phyloP scores from a whole-genome alignment of 148 eudicot species.

The Heliamphora exappendiculata region DNA sequence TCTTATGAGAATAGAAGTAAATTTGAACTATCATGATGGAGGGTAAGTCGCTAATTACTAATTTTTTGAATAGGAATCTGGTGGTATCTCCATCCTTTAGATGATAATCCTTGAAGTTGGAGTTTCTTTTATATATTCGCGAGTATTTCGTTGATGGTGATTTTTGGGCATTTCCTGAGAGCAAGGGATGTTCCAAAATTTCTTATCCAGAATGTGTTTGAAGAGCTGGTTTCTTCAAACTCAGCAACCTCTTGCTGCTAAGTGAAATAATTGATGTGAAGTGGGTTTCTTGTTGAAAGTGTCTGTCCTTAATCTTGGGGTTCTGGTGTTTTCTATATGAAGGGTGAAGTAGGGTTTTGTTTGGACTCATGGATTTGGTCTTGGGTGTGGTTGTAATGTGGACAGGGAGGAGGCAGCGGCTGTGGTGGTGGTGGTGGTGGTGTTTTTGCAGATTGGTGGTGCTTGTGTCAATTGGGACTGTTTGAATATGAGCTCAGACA shows the following conservation, averaged over 20 bases:
- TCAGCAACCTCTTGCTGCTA: constrained; percentile 17
- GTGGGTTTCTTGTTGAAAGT: constrained; percentile 32
- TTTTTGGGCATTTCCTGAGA: constrained; percentile 4
- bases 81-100: neutral
- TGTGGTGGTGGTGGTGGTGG: constrained; percentile 54
- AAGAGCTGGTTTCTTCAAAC: neutral
- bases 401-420: constrained; percentile 63
- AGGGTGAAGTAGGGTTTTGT: constrained; percentile 33
- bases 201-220: constrained; percentile 17
- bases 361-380: constrained; percentile 44
- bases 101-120: neutral
- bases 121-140: neutral
- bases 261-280: constrained; percentile 25
- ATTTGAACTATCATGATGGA: neutral
- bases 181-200: neutral
- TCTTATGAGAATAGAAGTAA: too few relatives aligned
- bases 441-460: constrained; percentile 30
- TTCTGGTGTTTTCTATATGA: constrained; percentile 30
- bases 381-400: constrained; percentile 61
- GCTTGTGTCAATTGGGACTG: constrained; percentile 31
- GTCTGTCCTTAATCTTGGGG: constrained; percentile 22
- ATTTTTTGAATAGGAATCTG: neutral
- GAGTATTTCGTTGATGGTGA: neutral
- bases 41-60: neutral
- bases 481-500: constrained; percentile 69